Evolutionary conservation across 768 basidiomycete species (phyloP), one percentile per base, ranked within the genome.

Genomic region (Dioszegia crocea): DNA sequence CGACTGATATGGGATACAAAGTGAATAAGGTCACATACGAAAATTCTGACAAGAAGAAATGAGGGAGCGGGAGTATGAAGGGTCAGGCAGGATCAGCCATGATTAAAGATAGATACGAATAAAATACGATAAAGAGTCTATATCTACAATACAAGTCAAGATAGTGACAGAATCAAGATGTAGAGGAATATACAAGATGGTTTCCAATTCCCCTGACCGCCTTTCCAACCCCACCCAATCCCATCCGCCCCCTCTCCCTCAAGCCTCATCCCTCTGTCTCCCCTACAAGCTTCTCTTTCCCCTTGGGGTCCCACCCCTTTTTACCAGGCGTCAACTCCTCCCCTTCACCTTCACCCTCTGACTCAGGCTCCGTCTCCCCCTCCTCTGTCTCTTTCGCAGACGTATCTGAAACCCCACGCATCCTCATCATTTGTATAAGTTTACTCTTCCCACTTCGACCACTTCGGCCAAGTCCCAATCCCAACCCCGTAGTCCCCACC

Each of bases 251-350:
- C 60, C 29, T 43, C n/a, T 30, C 30, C 60, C 49, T 40, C 50
- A 27, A 43, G 16, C 16, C 40, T 17, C n/a, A 8, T 43, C 40
- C 39, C 12, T 57, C 56, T 33, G 31, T 36, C 19, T 40, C 39
- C 60, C 39, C 24, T 26, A 27, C 49, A 29, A 44, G 29, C 45
- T 45, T 62, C n/a, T 48, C 48, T 23, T 48, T 56, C 27, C 31
- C 46, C 16, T 17, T 31, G 11, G 9, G 19, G 10, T 49, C 40
- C 43, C 10, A 30, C 30, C 21, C 33, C 39, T 46, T 59, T 43
- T 49, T 57, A 3, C 65, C 65, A 51, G 65, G 56, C 21, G 60
- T 61, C 30, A 61, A 51, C 39, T 66, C 60, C 29, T 61, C 56
- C 36, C 36, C 66, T 27, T 33, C 40, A 3, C 36, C 59, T 12